These are phyloP conservation scores for Dysphania ambrosioides DNA, from an alignment of 148 eudicot genomes.

Conservation along the genomic window DNA sequence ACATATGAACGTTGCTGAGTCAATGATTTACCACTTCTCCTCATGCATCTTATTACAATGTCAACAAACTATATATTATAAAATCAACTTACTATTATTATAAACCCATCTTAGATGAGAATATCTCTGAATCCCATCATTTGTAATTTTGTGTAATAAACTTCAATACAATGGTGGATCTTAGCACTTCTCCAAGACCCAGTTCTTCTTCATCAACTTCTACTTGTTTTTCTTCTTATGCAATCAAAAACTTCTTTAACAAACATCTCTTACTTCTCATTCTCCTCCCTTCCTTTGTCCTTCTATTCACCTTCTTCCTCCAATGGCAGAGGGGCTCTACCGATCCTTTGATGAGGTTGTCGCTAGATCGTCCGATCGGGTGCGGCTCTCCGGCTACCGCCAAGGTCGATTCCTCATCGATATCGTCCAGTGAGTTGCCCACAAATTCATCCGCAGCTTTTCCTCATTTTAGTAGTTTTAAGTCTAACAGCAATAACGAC, in stretches of 20 bases:
- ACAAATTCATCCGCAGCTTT: neutral
- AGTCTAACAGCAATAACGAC: neutral
- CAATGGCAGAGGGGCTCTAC: neutral
- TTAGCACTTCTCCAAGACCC: neutral
- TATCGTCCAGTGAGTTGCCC: neutral
- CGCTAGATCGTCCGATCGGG: neutral
- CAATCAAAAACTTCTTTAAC: neutral
- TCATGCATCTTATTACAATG: too few relatives aligned
- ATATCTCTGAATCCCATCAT: too few relatives aligned
- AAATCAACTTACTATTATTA: too few relatives aligned
- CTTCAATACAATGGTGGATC: neutral
- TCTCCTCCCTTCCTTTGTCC: conserved; percentile 12
- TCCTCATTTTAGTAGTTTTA: neutral
- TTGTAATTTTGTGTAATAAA: too few relatives aligned
- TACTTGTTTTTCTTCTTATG: too few relatives aligned
- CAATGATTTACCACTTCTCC: too few relatives aligned
- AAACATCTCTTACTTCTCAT: conserved; percentile 2
- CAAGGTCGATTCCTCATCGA: neutral
- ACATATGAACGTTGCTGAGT: too few relatives aligned
- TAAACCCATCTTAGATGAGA: too few relatives aligned
- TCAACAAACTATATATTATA: too few relatives aligned
- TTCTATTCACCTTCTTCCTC: neutral
- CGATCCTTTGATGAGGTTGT: neutral
- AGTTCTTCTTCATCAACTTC: too few relatives aligned
- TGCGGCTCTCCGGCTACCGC: neutral